These are phyloP conservation scores for Dioszegia aurantiaca DNA, from an alignment of 768 basidiomycete species.

Conservation along the genomic window DNA sequence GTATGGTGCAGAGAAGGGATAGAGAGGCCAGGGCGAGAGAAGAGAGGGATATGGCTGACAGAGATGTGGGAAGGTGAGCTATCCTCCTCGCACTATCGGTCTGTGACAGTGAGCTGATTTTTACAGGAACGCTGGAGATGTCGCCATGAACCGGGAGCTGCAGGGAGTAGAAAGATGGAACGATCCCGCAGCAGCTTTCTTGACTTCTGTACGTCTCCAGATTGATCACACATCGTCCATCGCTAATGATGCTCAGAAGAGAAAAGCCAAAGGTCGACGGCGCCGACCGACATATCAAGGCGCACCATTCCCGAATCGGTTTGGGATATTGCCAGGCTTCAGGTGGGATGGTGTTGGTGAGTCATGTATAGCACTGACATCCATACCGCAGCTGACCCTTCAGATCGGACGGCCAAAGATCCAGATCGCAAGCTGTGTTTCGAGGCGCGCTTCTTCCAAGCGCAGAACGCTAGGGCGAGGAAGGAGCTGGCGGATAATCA, in stretches of 20 bases:
- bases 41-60: constrained; percentile 65
- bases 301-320: constrained; percentile 89
- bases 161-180: constrained; percentile 85
- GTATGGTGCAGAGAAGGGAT: constrained; percentile 81
- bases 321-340: constrained; percentile 90
- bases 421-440: constrained; percentile 88
- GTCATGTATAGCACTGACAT: constrained; percentile 17
- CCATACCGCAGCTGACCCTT: background rate
- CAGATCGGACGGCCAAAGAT: constrained; percentile 10
- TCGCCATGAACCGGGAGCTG: constrained; percentile 76
- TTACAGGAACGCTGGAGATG: constrained; percentile 63
- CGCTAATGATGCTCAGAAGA: constrained; percentile 55
- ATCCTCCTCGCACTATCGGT: background rate
- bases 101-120: background rate
- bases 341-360: constrained; percentile 97
- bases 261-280: constrained; percentile 65
- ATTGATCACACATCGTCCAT: background rate
- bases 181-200: constrained; percentile 93
- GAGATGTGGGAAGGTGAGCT: constrained; percentile 65
- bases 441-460: constrained; percentile 87
- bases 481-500: constrained; percentile 69
- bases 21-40: constrained; percentile 65
- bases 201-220: constrained; percentile 62
- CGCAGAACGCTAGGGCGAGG: constrained; percentile 70
- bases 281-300: constrained; percentile 80